Evolutionary conservation across 345 rosid genomes (phyloP).

Genomic region (Populus ilicifolia): DNA sequence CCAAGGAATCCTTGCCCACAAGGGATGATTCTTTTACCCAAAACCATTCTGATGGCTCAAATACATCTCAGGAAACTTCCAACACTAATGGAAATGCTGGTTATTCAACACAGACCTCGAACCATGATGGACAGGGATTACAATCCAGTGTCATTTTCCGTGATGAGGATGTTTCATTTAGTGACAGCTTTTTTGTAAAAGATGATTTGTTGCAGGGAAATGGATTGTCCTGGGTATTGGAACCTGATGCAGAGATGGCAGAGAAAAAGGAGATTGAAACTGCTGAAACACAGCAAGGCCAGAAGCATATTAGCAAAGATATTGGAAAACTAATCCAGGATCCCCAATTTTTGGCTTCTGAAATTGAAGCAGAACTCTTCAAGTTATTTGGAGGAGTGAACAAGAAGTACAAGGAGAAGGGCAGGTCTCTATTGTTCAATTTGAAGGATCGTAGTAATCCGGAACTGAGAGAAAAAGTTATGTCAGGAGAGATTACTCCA

Average conservation of each 20-base stretch:
- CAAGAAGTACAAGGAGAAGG: constrained; percentile 91
- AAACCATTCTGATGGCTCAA: constrained; percentile 19
- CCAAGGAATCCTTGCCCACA: constrained; percentile 25
- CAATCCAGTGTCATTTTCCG: constrained; percentile 40
- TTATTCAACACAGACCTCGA: constrained; percentile 16
- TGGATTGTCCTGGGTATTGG: constrained; percentile 86
- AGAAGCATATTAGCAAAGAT: constrained; percentile 12
- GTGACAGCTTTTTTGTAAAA: constrained; percentile 64
- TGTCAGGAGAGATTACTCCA: constrained; percentile 65
- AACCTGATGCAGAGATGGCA: constrained; percentile 36
- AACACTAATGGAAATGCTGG: constrained; percentile 15
- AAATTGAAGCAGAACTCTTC: constrained; percentile 75
- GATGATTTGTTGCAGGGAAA: constrained; percentile 97
- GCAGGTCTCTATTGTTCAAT: constrained; percentile 82
- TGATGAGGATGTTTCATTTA: constrained; percentile 58
- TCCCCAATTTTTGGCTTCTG: constrained; percentile 52
- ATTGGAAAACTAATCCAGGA: constrained; percentile 24
- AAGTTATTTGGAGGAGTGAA: constrained; percentile 87
- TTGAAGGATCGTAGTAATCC: constrained; percentile 89
- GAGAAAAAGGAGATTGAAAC: constrained; percentile 32
- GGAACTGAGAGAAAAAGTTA: constrained; percentile 72
- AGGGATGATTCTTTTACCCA: constrained; percentile 19
- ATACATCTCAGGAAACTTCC: constrained; percentile 20
- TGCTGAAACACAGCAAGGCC: constrained; percentile 17
- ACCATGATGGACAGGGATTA: constrained; percentile 35